A percentile compares a stretch with the other conserved stretches of the same genome.
These are phyloP conservation scores for Trichosporon faecale DNA, from an alignment of 1,284 basidiomycete genomes.

Conservation along the genomic window DNA sequence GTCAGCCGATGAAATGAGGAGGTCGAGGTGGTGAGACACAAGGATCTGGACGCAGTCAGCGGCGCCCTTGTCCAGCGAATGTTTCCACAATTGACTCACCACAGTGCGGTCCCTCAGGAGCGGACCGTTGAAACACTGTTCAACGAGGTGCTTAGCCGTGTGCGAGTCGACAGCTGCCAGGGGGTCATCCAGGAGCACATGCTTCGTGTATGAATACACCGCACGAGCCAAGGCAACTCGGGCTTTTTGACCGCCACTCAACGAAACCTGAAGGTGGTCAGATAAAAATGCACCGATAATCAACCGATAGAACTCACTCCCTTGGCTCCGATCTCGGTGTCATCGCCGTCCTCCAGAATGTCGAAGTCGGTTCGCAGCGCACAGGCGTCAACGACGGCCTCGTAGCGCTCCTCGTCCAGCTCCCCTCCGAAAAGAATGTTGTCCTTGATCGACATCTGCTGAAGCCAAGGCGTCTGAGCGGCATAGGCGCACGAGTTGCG, in stretches of 20 bases:
- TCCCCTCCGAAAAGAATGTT: conserved; percentile 68
- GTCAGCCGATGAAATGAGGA: conserved; percentile 62
- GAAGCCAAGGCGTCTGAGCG: conserved; percentile 80
- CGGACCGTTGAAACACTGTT: conserved; percentile 62
- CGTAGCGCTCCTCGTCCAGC: conserved; percentile 66
- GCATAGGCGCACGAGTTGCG: conserved; percentile 76
- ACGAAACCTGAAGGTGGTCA: conserved; percentile 31
- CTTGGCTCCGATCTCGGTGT: conserved; percentile 68
- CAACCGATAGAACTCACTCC: conserved; percentile 54
- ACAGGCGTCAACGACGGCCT: conserved; percentile 71
- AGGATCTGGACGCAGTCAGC: conserved; percentile 57
- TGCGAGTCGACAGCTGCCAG: conserved; percentile 86
- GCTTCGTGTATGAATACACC: conserved; percentile 59
- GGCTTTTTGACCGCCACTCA: conserved; percentile 75
- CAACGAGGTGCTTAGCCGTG: conserved; percentile 70
- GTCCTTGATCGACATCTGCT: conserved; percentile 57
- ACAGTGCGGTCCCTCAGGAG: conserved; percentile 67
- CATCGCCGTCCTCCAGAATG: conserved; percentile 74
- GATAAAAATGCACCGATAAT: neutral
- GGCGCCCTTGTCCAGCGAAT: too few species aligned
- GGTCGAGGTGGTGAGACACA: conserved; percentile 78
- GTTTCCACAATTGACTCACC: conserved; percentile 29
- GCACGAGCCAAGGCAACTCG: conserved; percentile 60
- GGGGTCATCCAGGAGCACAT: conserved; percentile 81
- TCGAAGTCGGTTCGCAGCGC: conserved; percentile 66